Percentiles rank a stretch among this genome's conserved stretches.
phyloP scores from a whole-genome alignment of 2,329 filamentous ascomycete species.

The Colletotrichum orbiculare region DNA sequence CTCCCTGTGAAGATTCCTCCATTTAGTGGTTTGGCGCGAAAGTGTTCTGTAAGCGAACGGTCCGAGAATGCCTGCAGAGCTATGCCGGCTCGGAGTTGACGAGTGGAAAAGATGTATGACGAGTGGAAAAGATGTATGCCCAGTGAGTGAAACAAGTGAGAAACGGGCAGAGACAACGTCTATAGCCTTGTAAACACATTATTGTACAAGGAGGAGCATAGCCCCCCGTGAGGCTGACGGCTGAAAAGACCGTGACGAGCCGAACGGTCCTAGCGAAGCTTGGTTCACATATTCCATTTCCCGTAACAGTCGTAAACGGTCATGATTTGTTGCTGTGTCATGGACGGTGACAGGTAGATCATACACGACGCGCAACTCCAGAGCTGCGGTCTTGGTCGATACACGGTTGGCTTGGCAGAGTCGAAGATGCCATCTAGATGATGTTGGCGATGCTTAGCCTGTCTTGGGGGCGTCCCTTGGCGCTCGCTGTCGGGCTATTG shows the following conservation, averaged over 20 bases:
- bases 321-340: conserved; percentile 25
- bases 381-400: too few relatives aligned
- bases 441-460: conserved; percentile 58
- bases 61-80: conserved; percentile 9
- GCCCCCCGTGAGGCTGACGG: not conserved
- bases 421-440: conserved; percentile 43
- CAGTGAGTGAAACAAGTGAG: not conserved
- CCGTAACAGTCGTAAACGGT: conserved; percentile 28
- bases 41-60: conserved; percentile 18
- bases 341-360: not conserved
- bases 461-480: conserved; percentile 43
- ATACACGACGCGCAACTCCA: not conserved
- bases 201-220: conserved; percentile 23
- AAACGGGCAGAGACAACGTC: conserved; percentile 7
- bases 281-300: conserved; percentile 9
- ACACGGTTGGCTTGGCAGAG: too few relatives aligned
- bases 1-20: not conserved
- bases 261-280: conserved; percentile 1
- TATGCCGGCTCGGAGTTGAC: conserved; percentile 7
- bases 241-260: not conserved
- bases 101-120: not conserved
- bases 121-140: not conserved
- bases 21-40: conserved; percentile 8
- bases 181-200: conserved; percentile 23
- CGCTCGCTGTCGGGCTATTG: conserved; percentile 43